Evolutionary conservation across 352 stramenopile species (phyloP).

Genomic region (Phytophthora idaei): DNA sequence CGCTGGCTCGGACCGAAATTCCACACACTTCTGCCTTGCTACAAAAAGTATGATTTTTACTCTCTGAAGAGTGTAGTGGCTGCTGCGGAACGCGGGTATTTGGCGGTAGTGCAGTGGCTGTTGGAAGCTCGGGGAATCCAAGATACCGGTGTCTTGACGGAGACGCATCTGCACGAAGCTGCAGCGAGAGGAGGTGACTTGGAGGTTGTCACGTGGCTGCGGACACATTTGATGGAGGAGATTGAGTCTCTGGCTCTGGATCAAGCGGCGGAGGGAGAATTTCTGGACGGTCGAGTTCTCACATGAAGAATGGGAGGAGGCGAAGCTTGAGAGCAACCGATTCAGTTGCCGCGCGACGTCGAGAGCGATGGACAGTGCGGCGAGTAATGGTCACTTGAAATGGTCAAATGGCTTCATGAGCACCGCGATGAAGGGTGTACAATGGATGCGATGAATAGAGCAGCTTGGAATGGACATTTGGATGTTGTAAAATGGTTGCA

Average conservation of each 20-base stretch:
- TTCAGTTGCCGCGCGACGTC: slow-evolving; percentile 18
- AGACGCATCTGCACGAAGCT: slow-evolving; percentile 29
- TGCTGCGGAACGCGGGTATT: slow-evolving; percentile 31
- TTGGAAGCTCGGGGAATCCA: slow-evolving; percentile 7
- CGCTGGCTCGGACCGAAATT: slow-evolving; percentile 23
- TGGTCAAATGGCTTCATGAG: slow-evolving; percentile 39
- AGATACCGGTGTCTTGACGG: background rate
- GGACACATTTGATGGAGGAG: slow-evolving; percentile 22
- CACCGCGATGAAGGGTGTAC: slow-evolving; percentile 34
- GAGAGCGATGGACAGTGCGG: slow-evolving; percentile 34
- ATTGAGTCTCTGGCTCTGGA: slow-evolving; percentile 27
- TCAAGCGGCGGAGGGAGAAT: slow-evolving; percentile 27
- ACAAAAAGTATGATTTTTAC: slow-evolving; percentile 21
- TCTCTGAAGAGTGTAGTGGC: slow-evolving; percentile 10
- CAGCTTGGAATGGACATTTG: slow-evolving; percentile 35
- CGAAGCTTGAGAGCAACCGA: slow-evolving; percentile 25
- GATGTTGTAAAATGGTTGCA: slow-evolving; percentile 36
- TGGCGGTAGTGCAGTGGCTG: slow-evolving; percentile 38
- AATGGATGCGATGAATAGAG: slow-evolving; percentile 38
- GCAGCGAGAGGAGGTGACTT: slow-evolving; percentile 35
- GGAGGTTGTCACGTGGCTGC: slow-evolving; percentile 32
- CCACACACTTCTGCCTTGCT: slow-evolving; percentile 7
- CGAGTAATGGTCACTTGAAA: slow-evolving; percentile 33
- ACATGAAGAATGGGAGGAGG: slow-evolving; percentile 20
- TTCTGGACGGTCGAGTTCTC: slow-evolving; percentile 34